A percentile compares a stretch with the other conserved stretches of the same genome.
Evolutionary conservation across 306 rosid species (phyloP).

Genomic region (Castanea mollissima): DNA sequence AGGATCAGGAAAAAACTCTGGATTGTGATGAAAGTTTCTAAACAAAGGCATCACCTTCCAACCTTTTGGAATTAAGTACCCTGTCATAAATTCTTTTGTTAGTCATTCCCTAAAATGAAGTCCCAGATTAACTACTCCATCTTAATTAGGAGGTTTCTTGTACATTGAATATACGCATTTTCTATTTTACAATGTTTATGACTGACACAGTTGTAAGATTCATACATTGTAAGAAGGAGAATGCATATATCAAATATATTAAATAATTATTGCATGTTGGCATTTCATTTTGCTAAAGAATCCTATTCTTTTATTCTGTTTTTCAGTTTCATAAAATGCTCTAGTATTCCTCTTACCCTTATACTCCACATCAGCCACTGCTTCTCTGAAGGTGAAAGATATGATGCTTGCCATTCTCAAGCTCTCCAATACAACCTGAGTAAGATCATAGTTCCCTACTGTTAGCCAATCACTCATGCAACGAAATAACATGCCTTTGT

Average conservation of each 20-base stretch:
- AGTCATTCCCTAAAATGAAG: background rate
- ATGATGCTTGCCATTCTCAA: constrained; percentile 92
- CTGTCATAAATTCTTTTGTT: constrained; percentile 46
- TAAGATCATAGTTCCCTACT: constrained; percentile 18
- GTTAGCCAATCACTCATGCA: constrained; percentile 13
- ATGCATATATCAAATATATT: no score
- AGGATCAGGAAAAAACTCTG: constrained; percentile 72
- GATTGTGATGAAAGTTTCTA: constrained; percentile 87
- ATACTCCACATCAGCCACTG: constrained; percentile 85
- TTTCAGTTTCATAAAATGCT: background rate
- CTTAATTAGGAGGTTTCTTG: no score
- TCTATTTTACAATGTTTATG: background rate
- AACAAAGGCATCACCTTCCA: constrained; percentile 98
- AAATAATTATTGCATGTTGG: no score
- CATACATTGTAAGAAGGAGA: no score
- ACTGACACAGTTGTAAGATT: no score
- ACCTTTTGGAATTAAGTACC: constrained; percentile 85
- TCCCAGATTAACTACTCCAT: no score
- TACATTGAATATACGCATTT: no score
- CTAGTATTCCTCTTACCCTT: constrained; percentile 51
- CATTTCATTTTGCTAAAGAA: background rate
- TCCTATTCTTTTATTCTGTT: background rate
- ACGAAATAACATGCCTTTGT: background rate
- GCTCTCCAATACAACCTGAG: constrained; percentile 79
- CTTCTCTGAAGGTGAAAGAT: constrained; percentile 89